These are phyloP conservation scores for Powellomyces hirtus DNA, from an alignment of 192 early-diverging fungal genomes.

Conservation along the genomic window DNA sequence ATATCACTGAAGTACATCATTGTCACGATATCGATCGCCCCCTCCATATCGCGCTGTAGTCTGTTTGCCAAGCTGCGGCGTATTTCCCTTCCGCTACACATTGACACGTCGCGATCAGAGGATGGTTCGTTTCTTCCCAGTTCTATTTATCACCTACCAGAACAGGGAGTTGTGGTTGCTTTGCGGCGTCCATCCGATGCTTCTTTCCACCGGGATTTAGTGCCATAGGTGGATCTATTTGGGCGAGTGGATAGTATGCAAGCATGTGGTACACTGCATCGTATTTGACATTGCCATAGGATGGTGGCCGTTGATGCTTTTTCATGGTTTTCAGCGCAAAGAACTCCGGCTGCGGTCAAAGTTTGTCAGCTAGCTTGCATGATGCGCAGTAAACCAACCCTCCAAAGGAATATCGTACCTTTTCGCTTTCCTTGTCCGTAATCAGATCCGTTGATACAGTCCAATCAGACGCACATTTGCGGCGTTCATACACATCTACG, in stretches of 20 bases:
- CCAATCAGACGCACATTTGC: constrained; percentile 42
- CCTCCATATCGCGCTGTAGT: no score
- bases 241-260: constrained; percentile 31
- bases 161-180: not conserved
- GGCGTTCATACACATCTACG: constrained; percentile 29
- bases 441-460: constrained; percentile 31
- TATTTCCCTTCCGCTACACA: no score
- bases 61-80: no score
- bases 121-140: no score
- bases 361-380: no score
- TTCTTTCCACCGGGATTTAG: not conserved
- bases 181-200: not conserved
- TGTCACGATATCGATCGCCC: no score
- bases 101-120: no score
- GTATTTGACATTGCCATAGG: constrained; percentile 33
- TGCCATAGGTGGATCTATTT: constrained; percentile 24
- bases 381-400: not conserved
- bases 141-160: not conserved
- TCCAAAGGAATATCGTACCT: not conserved
- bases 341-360: constrained; percentile 31
- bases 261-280: constrained; percentile 54
- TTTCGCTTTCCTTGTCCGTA: constrained; percentile 15
- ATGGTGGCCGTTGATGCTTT: constrained; percentile 14
- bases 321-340: constrained; percentile 35
- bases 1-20: no score